Base-by-base conservation (phyloP, 257 asterid genomes). In the Nicotiana undulata region DNA sequence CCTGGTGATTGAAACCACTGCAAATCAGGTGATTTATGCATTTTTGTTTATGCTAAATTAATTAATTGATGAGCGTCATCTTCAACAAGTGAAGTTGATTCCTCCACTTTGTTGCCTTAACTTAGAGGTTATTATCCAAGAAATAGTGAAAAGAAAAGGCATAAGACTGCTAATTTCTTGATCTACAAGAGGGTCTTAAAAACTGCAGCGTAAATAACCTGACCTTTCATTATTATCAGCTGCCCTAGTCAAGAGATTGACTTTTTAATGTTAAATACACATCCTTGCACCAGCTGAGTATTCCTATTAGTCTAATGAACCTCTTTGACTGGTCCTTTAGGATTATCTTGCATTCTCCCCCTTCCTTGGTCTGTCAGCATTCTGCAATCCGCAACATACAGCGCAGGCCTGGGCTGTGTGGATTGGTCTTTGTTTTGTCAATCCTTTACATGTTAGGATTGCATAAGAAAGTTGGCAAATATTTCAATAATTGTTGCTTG, bases 1-100 rank as follows among this genome's bases (percentile, higher is more conserved):
- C 31, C 93, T 90, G 65, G 93, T 88, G 82, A 76, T 92, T 65
- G 94, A 92, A 74, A 91, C 96, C 79, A 92, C 97, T 22, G 86
- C 92, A 49, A 92, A 92, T 86, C 97, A 92, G 96, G 97, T 89
- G 2, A 49, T 55, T 56, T 32, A 9, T 65, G 64, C n/a, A 17
- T 22, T 52, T 79, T 17, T 40, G 37, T 72, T 24, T 9, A 9
- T 58, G 34, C 59, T 60, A 59, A 44, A 46, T 46, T 13, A 22
- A 72, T 72, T 7, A 20, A 72, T 72, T 13, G 78, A 3, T 49
- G 61, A 72, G 60, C 8, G 3, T 72, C 16, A 46, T 72, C 26
- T 72, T 24, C 60, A 49, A 72, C 60, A 72, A 24, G 16, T 72
- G 78, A 46, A 72, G 78, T 49, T 49, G 78, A 46, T 72, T 9